Conservation (phyloP, 2,329 filamentous ascomycete species). For the Dactylellina parvicollis region DNA sequence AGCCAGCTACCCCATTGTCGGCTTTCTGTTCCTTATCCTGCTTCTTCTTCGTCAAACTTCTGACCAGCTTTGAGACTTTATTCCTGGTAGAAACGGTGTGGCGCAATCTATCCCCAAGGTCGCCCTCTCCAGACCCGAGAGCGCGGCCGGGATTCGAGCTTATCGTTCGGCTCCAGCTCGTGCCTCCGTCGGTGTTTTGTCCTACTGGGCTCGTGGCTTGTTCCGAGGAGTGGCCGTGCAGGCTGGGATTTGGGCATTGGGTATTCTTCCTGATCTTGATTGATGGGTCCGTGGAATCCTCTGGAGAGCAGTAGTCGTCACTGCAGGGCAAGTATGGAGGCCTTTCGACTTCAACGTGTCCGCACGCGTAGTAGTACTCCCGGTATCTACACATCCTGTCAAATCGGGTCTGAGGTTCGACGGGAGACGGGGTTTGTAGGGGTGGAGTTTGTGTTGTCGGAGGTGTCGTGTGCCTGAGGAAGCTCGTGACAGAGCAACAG, state of each 20-base stretch:
- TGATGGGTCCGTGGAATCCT: conserved; percentile 26
- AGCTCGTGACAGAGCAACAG: conserved; percentile 6
- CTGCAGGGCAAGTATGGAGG: conserved; percentile 49
- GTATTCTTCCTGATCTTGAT: conserved; percentile 43
- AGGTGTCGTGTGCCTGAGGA: conserved; percentile 9
- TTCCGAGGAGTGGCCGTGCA: background rate
- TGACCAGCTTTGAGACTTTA: conserved; percentile 35
- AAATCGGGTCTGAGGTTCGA: background rate
- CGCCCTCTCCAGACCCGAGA: conserved; percentile 39
- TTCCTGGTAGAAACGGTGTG: conserved; percentile 50
- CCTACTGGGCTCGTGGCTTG: background rate
- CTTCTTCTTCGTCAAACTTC: conserved; percentile 51
- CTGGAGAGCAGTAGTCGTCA: conserved; percentile 31
- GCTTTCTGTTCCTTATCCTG: conserved; percentile 38
- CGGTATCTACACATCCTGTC: conserved; percentile 48
- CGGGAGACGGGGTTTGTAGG: background rate
- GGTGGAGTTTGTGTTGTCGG: background rate
- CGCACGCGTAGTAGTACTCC: conserved; percentile 30
- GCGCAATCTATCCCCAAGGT: conserved; percentile 29
- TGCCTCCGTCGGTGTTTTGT: conserved; percentile 33
- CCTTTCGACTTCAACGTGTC: conserved; percentile 22
- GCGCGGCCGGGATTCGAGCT: conserved; percentile 25
- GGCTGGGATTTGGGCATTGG: conserved; percentile 7
- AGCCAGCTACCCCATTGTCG: conserved; percentile 40
- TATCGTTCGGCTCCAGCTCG: conserved; percentile 36